Base-by-base conservation (phyloP, 345 rosid genomes). In the Linum lewisii region DNA sequence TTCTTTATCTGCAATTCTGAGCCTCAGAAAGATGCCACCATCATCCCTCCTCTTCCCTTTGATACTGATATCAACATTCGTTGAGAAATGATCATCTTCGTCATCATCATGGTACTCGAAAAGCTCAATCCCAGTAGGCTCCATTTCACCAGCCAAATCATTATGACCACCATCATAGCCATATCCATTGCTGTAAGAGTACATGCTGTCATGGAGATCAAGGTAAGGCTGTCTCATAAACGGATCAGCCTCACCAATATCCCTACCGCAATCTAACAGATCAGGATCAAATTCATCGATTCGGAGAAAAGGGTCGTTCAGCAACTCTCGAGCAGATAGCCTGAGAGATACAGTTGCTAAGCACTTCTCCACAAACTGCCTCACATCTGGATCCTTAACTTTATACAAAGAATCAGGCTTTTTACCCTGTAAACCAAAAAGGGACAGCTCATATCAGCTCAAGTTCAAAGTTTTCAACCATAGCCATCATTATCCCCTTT, bases 341-440 rank as follows among this genome's bases (percentile, higher is more conserved):
- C 99, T 87, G 34, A 57, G 80, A 4, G 97, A 79, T 21, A 79
- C 94, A 16, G 90, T 83, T 45, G 90, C 95, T 57, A 93, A 79
- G 67, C 99, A 93, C 74, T 93, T 93, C 73, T 87, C 95, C 44
- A 93, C 81, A 62, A 93, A 89, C 25, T 68, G 74, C 60, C 77
- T 78, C 24, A 89, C 94, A 69, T 93, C 95, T 2, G 80, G 83
- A 66, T 93, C 95, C 62, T 76, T 77, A 67, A 93, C 91, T 73
- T 82, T 79, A 67, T 83, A 83, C 65, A 93, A 72, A 71, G 94
- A 85, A 67, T 85, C 86, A 21, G 99, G 99, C 73, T 81, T 93
- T 81, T 78, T 93, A 15, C 99, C 99, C 99, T 93, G 68, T 54
- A 69, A 20, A 4, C 61, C 66, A 47, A 45, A 73, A 10, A 52